These are phyloP conservation scores for Cladophialophora immunda DNA, from an alignment of 2,329 filamentous ascomycete genomes.

Conservation along the genomic window DNA sequence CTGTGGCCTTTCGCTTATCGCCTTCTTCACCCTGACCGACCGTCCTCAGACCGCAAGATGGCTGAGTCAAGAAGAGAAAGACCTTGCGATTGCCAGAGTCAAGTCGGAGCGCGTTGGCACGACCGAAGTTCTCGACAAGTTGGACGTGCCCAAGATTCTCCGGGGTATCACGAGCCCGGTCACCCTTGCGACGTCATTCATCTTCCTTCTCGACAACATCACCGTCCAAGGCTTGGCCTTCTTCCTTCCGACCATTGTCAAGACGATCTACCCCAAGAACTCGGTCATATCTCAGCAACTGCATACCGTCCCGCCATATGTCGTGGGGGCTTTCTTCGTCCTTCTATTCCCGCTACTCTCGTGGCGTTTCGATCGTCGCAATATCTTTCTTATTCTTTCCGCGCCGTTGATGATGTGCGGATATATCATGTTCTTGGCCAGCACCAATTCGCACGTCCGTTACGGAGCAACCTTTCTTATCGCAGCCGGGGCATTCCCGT, in stretches of 20 bases:
- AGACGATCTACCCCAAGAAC: constrained; percentile 69
- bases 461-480: constrained; percentile 78
- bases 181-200: constrained; percentile 63
- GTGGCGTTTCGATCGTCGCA: constrained; percentile 67
- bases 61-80: constrained; percentile 72
- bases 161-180: constrained; percentile 72
- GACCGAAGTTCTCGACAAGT: constrained; percentile 69
- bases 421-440: constrained; percentile 75
- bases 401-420: constrained; percentile 73
- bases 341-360: constrained; percentile 68
- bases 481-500: constrained; percentile 68
- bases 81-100: constrained; percentile 71
- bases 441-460: constrained; percentile 59
- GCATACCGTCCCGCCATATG: constrained; percentile 74
- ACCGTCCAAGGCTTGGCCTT: constrained; percentile 76
- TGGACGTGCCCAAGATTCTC: constrained; percentile 67
- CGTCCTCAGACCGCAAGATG: constrained; percentile 73
- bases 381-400: constrained; percentile 67
- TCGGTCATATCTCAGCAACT: constrained; percentile 71
- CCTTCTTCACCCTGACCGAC: constrained; percentile 73
- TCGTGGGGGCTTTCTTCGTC: constrained; percentile 73
- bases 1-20: constrained; percentile 64
- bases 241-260: constrained; percentile 75
- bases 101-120: constrained; percentile 73
- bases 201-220: constrained; percentile 73